Percentiles rank a stretch among this genome's conserved stretches.
These are phyloP conservation scores for Gomphus sp. DNA, from an alignment of 1,284 basidiomycete species.

Conservation along the genomic window DNA sequence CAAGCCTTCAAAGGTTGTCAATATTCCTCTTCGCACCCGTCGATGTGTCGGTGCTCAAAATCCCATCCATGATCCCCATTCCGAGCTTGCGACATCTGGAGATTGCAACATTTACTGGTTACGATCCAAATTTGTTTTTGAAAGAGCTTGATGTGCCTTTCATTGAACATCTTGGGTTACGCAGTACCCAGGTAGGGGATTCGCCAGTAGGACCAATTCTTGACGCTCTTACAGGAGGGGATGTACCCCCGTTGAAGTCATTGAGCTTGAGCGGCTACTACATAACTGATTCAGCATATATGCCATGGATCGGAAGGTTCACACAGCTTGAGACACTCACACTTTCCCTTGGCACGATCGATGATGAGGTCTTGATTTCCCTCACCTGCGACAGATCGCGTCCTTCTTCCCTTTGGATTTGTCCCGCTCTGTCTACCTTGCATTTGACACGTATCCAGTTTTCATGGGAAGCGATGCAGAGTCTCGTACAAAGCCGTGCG, in stretches of 20 bases:
- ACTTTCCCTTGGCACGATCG: not conserved
- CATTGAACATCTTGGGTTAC: not conserved
- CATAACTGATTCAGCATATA: not conserved
- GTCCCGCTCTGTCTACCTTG: not conserved
- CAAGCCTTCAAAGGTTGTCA: not conserved
- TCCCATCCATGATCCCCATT: not conserved
- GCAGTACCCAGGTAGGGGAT: not conserved
- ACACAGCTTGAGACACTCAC: not conserved
- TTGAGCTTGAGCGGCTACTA: not conserved
- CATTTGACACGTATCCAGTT: not conserved
- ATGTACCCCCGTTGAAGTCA: not conserved
- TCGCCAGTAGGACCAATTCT: not conserved
- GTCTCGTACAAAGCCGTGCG: not conserved
- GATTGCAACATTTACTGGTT: not conserved
- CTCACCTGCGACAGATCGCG: not conserved
- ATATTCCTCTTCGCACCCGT: not conserved
- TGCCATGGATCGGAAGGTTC: not conserved
- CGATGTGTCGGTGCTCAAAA: not conserved
- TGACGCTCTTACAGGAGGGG: not conserved
- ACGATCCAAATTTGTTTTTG: not conserved
- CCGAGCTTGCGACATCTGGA: not conserved
- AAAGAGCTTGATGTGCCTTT: not conserved
- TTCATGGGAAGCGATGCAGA: not conserved
- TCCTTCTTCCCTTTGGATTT: not conserved
- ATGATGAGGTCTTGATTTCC: not conserved